These are phyloP conservation scores for Hanseniaspora sp. DNA, from an alignment of 1,139 yeast genomes.

Conservation along the genomic window DNA sequence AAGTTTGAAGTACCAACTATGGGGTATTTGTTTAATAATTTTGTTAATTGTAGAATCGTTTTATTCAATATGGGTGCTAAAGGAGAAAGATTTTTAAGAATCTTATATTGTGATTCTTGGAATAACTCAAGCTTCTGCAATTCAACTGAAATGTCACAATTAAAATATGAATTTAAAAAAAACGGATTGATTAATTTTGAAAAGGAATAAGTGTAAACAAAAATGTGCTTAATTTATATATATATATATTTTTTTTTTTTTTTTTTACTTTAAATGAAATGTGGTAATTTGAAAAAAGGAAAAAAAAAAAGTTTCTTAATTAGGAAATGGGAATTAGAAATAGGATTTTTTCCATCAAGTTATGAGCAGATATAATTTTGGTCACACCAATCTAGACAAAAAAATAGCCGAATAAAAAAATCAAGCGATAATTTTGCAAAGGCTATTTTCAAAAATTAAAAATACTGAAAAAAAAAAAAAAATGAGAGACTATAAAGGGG, in stretches of 20 bases:
- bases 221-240: neutral
- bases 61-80: conserved; percentile 8
- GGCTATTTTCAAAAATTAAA: neutral
- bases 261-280: too few species aligned
- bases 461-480: too few species aligned
- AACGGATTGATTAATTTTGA: conserved; percentile 3
- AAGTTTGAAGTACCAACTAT: conserved; percentile 12
- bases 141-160: neutral
- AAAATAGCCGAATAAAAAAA: neutral
- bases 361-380: too few species aligned
- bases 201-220: neutral
- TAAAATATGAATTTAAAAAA: neutral
- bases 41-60: conserved; percentile 6
- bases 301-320: neutral
- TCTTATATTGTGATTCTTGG: conserved; percentile 9
- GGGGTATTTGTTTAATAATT: conserved; percentile 13
- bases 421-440: neutral
- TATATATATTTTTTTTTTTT: too few species aligned
- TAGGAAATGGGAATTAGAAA: neutral
- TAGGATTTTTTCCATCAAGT: too few species aligned
- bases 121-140: neutral
- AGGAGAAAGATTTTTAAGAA: conserved; percentile 9
- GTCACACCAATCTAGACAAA: too few species aligned
- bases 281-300: neutral
- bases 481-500: too few species aligned